A percentile compares a stretch with the other conserved stretches of the same genome.
These are phyloP conservation scores for Trypanosoma cruzi DNA, from an alignment of 208 protist species.

Conservation along the genomic window DNA sequence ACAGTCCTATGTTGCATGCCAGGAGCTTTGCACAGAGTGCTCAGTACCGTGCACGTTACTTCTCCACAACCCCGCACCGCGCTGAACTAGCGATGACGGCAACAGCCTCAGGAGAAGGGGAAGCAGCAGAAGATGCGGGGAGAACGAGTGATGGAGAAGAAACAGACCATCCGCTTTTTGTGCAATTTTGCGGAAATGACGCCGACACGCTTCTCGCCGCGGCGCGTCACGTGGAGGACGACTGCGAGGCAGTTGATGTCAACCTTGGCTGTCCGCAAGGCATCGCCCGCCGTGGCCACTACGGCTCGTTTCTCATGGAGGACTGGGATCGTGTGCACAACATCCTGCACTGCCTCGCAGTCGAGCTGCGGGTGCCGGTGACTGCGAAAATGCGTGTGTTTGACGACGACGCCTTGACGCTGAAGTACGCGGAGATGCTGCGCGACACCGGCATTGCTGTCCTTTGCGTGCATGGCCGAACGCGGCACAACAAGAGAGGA, in stretches of 20 bases:
- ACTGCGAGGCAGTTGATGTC: slow-evolving; percentile 90
- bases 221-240: slow-evolving; percentile 56
- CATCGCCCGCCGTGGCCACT: slow-evolving; percentile 91
- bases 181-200: slow-evolving; percentile 89
- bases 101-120: too few species aligned
- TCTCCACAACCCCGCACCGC: slow-evolving; percentile 43
- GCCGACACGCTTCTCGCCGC: slow-evolving; percentile 62
- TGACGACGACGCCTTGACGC: slow-evolving; percentile 76
- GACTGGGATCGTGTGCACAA: slow-evolving; percentile 83
- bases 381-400: slow-evolving; percentile 94
- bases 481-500: slow-evolving; percentile 82
- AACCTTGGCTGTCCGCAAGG: slow-evolving; percentile 94
- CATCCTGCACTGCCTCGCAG: slow-evolving; percentile 79
- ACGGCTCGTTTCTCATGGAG: slow-evolving; percentile 93
- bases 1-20: slow-evolving; percentile 92
- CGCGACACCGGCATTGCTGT: slow-evolving; percentile 80
- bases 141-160: slow-evolving; percentile 40
- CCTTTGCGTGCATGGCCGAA: slow-evolving; percentile 88
- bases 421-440: slow-evolving; percentile 89
- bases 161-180: slow-evolving; percentile 79
- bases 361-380: slow-evolving; percentile 90
- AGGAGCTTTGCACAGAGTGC: slow-evolving; percentile 55
- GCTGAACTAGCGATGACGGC: slow-evolving; percentile 30
- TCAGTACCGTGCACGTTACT: slow-evolving; percentile 58
- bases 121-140: slow-evolving; percentile 10